phyloP scores from a whole-genome alignment of 495 filamentous ascomycete genomes.

The Usnea hakonensis region DNA sequence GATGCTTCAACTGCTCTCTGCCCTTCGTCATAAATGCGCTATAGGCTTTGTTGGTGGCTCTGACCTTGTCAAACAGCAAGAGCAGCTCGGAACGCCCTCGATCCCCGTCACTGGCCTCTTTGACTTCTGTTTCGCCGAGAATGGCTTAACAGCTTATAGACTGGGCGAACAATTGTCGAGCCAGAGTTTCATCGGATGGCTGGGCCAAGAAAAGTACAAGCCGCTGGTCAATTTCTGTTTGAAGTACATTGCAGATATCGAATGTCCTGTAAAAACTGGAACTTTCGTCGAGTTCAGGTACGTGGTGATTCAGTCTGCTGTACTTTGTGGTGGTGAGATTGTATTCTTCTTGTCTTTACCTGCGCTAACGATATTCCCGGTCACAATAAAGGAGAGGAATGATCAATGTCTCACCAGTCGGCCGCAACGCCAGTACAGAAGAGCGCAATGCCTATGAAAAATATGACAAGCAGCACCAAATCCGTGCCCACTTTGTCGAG shows the following conservation, averaged over 20 bases:
- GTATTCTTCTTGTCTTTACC: too few relatives aligned
- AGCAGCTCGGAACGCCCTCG: constrained; percentile 67
- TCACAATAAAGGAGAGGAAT: constrained; percentile 60
- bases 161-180: constrained; percentile 62
- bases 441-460: constrained; percentile 73
- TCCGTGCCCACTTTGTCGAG: constrained; percentile 64
- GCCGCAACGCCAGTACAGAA: constrained; percentile 74
- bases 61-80: constrained; percentile 87
- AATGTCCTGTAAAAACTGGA: constrained; percentile 78
- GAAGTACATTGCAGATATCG: constrained; percentile 82
- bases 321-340: not conserved
- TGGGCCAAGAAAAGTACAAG: constrained; percentile 92
- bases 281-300: constrained; percentile 90
- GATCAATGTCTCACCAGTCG: constrained; percentile 89
- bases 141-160: constrained; percentile 86
- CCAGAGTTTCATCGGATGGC: constrained; percentile 81
- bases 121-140: constrained; percentile 95
- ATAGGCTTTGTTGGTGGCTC: constrained; percentile 88
- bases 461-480: constrained; percentile 68
- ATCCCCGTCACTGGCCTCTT: constrained; percentile 71
- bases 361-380: not conserved
- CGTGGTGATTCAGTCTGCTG: not conserved
- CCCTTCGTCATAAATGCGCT: constrained; percentile 77
- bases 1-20: constrained; percentile 72
- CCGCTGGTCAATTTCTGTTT: constrained; percentile 75